Base-by-base conservation (phyloP, 2,329 filamentous ascomycete genomes). In the Verticillium tricorpus region DNA sequence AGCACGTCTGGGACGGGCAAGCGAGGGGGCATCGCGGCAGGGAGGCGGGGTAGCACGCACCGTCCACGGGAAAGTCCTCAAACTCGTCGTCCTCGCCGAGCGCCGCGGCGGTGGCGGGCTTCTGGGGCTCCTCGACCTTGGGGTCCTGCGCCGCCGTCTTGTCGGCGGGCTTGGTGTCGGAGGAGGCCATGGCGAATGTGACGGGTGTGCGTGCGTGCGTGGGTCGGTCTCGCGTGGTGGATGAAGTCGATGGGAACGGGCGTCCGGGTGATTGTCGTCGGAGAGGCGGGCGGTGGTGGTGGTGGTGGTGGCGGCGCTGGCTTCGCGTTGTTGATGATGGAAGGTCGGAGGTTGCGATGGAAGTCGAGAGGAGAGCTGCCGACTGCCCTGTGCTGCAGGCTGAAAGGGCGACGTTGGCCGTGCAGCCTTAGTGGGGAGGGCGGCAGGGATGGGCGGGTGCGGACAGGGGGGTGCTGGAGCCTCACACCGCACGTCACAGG, bases 71-170 rank as follows among this genome's bases (percentile, higher is more conserved):
- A 73, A 99, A 99, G 76, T 99, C 95, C 75, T 99, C 95, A 72
- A 99, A 99, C 80, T 99, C 95, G 76, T 99, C 95, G 73, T 99
- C 95, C 76, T 99, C 95, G 76, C 97, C 95, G 32, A 98, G 84
- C 62, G 90, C 85, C 37, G 89, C 69, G 28, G 61, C 56, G 19
- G 61, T 80, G 60, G 82, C 76, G 62, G 86, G 81, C 76, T 90
- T 89, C 73, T 87, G 81, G 71, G 86, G 80, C 62, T 77, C 74
- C 65, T 77, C 75, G 77, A 81, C 70, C 71, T 77, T 75, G 50
- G 39, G 78, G 60, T 71, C 67, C 64, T 71, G 68, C 60, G 68
- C 68, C 58, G 70, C 66, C 25, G 65, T 72, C 66, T 74, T 63
- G 63, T 73, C 63, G 63, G 67, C 58, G 58, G 69, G 65, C 67